Base-by-base conservation (phyloP, 2,329 filamentous ascomycete species). In the Penicillium sp. region DNA sequence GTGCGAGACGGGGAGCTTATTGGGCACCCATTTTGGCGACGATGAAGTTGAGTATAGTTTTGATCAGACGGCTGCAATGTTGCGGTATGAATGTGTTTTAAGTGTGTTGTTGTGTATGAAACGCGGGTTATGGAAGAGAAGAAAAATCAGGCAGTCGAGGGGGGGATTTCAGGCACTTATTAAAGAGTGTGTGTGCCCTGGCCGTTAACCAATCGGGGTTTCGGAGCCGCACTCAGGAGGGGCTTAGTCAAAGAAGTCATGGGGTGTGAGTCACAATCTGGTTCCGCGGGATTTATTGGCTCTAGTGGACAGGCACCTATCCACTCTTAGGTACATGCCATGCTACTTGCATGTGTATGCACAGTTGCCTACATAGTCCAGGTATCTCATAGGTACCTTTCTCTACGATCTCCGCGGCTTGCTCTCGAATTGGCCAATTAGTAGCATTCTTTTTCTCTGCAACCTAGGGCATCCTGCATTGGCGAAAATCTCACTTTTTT, bases 161-260 rank as follows among this genome's bases (percentile, higher is more conserved):
- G 62, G 19, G 57, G 58, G 63, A 60, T 65, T 59, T 69, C 64
- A 72, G 66, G 67, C 68, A 70, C 62, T 63, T 70, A 65, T 70
- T 70, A 67, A 66, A 53, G 49, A 38, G 50, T 56, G 58, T 25
- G 22, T 61, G 53, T 41, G 47, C 54, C 39, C 18, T 42, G 46
- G 34, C 6, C 6, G n/a, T 7, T 31, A 27, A 41, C 69, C 62
- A 65, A 66, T 69, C 56, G 66, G 29, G 2, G 4, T 0, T 2
- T 4, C 3, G n/a, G 37, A 46, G 40, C 48, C 44, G 36, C 44
- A 59, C 37, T 25, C 2, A 7, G 22, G 22, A 25, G 36, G 46
- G 50, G 46, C 48, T 56, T 53, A 59, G 56, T 50, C 52, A 45
- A 45, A 13, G 29, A 41, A 48, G 60, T 62, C 61, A 62, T 61